Evolutionary conservation across 139 green algal genomes (phyloP), one percentile per base, ranked within the genome.

Genomic region (Chlamydomonas sp.): DNA sequence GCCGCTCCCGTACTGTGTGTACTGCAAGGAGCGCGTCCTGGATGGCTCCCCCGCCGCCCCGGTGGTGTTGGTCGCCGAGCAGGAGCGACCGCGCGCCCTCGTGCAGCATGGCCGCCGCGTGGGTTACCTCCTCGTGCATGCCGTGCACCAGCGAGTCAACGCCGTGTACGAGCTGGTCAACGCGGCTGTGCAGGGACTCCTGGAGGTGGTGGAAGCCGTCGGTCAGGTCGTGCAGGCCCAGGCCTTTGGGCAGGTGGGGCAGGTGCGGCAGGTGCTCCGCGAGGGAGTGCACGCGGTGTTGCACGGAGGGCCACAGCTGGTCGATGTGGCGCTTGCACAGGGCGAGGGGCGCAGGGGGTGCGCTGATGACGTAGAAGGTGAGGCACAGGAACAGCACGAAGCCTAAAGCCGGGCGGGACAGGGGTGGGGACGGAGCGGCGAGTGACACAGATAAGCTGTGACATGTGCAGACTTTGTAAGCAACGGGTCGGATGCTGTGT

Each of bases 311-410:
- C 85, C 87, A 90, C 14, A 97, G 85, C 60, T 90, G 78, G 63
- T 94, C 85, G 4, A 96, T 20, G 49, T 95, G 94, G 63, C 80
- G 80, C 80, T 89, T 85, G 59, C 92, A 91, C 3, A 95, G 86
- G 3, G 89, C 89, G 58, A 96, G 84, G 4, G 92, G 91, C 59
- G 90, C 89, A 63, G 94, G 95, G 0, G 90, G 89, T 63, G 86
- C 83, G 6, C 75, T 74, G 0, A 91, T 79, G 14, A 95, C 91
- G 73, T 91, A 95, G n/a, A 95, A 64, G 0, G 94, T 96, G 0
- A 97, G 85, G 7, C 72, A 60, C 0, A 95, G 12, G 77, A 97
- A 98, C 1, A 98, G 77, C 5, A 97, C 7, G 84, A 96, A 97
- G 71, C 95, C 95, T 97, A 93, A 84, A 91, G 9, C 4, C 2